A percentile compares a stretch with the other conserved stretches of the same genome.
Evolutionary conservation across 2,329 filamentous ascomycete species (phyloP).

Genomic region (Verticillium longisporum): DNA sequence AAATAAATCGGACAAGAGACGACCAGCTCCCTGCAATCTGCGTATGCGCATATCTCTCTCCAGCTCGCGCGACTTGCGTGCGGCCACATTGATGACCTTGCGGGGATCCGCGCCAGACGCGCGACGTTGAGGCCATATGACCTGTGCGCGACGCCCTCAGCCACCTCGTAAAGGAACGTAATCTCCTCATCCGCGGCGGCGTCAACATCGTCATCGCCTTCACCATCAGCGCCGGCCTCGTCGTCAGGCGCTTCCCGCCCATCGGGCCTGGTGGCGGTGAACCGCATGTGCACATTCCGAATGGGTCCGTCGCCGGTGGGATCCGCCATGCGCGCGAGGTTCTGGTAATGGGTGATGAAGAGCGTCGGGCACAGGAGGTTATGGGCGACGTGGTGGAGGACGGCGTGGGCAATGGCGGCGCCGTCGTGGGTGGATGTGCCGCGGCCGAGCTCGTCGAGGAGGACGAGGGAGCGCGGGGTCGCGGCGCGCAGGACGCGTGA

Average conservation of each 20-base stretch:
- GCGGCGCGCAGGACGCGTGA: constrained; percentile 85
- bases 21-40: constrained; percentile 45
- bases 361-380: constrained; percentile 72
- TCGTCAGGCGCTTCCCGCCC: constrained; percentile 1
- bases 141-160: constrained; percentile 83
- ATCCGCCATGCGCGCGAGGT: constrained; percentile 63
- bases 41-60: constrained; percentile 65
- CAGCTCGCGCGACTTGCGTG: constrained; percentile 70
- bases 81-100: constrained; percentile 70
- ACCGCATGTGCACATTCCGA: constrained; percentile 91
- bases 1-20: constrained; percentile 35
- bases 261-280: constrained; percentile 40
- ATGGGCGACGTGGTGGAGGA: constrained; percentile 76
- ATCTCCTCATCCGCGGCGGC: constrained; percentile 62
- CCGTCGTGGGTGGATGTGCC: constrained; percentile 95
- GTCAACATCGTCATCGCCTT: constrained; percentile 11
- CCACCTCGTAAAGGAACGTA: constrained; percentile 91
- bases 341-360: constrained; percentile 98
- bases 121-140: constrained; percentile 95
- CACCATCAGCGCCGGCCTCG: constrained; percentile 7
- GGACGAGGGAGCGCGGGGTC: constrained; percentile 75
- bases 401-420: constrained; percentile 88
- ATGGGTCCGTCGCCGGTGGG: constrained; percentile 41
- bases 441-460: constrained; percentile 89
- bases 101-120: constrained; percentile 70